Base-by-base conservation (phyloP, 768 basidiomycete genomes). In the Mycena kentingensis region DNA sequence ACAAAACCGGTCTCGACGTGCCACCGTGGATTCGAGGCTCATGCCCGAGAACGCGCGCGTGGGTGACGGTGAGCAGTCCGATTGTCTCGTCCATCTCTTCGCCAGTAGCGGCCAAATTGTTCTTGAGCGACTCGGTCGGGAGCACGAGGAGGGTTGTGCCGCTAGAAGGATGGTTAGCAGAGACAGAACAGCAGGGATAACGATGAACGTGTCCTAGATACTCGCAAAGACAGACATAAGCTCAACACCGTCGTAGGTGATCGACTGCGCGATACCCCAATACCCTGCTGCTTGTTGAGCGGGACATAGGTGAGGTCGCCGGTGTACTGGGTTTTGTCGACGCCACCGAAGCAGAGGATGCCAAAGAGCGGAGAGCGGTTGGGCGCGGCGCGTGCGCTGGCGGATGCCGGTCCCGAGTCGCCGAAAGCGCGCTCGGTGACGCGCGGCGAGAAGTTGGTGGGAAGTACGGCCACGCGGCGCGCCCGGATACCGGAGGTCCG, bases 61-160 rank as follows among this genome's bases (percentile, higher is more conserved):
- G 61, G 0, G 79, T 81, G 60, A 86, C 66, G 16, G 72, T 76
- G 44, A 86, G 73, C 10, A 86, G 71, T 11, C 82, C 82, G 10
- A 83, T 85, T 21, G 67, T 65, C 41, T 77, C 79, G 54, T 67
- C 65, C 1, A 50, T 13, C 12, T 37, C 47, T 1, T 63, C 74
- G 24, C 74, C 70, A 1, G 71, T 76, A n/a, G n/a, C 22, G 52
- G 58, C 15, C 46, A 26, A 36, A 55, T 76, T 74, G 24, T 32
- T 46, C 3, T 57, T 43, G 62, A 65, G 73, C n/a, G 68, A 67
- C 29, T 22, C 51, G 18, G 57, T 52, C 8, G 71, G 65, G 15
- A 76, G 49, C 21, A 73, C 64, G 28, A 71, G 52, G 45, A 75
- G 61, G 27, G 74, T 74, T 16, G 70, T 75, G 4, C 71, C 58